Evolutionary conservation across 208 protist species (phyloP), one percentile per base, ranked within the genome.

Genomic region (Histomonas meleagridis): DNA sequence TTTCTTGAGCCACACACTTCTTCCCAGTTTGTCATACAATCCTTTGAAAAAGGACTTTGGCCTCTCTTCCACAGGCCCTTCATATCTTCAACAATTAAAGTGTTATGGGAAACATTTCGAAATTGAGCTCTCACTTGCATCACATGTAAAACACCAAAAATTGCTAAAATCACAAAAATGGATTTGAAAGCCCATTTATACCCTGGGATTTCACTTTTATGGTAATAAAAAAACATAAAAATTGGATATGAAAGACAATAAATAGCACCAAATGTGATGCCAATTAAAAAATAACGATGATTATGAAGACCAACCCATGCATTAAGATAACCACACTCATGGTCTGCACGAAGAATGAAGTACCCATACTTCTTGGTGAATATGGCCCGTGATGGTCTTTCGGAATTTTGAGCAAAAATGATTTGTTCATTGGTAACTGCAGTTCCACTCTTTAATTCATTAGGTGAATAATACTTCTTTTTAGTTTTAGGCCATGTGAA

Each of bases 271-370:
- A n/a, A n/a, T n/a, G n/a, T n/a, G n/a, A n/a, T n/a, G n/a, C n/a
- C n/a, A n/a, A n/a, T n/a, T 48, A 79, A 46, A 35, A 79, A 79
- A 79, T 79, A 79, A 49, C 40, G 46, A 16, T 79, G 70, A 49
- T 79, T 79, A n/a, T 79, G 12, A n/a, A 79, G 49, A 26, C 70
- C 70, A 79, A 79, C 49, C 70, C 70, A 79, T 9, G 70, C 21
- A 21, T 46, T 23, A 18, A 79, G 26, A 18, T 49, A 79, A 46
- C 1, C 40, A 35, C 70, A 79, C 18, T 46, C n/a, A 18, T 79
- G 70, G 28, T 79, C 70, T 28, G 70, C 70, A n/a, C 70, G 32
- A 49, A 79, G n/a, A 51, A 79, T 40, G 49, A 79, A 79, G 46
- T 40, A 21, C 2, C 70, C 18, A 16, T 32, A 32, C 4, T 79